Base-by-base conservation (phyloP, 176 grass and related monocot genomes). In the Bolboschoenus planiculmis region DNA sequence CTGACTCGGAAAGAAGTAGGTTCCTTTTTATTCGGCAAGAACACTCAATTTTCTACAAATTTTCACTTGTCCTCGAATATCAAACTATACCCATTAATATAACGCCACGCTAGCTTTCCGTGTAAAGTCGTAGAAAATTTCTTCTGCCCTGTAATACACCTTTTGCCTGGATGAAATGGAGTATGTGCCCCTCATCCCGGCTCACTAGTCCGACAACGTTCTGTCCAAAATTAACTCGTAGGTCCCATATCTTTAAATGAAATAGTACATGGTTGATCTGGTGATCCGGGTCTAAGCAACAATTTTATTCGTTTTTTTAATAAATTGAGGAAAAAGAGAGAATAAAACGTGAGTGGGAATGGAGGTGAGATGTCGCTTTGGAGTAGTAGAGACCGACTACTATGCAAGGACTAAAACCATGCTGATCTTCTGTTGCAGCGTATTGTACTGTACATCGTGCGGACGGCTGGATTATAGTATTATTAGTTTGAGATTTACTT, bases 351-450 rank as follows among this genome's bases (percentile, higher is more conserved):
- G 65, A 70, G 36, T 70, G 65, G 39, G 39, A 72, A 72, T 44
- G 39, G 21, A 72, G 40, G 40, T 73, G 68, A 73, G 67, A 73
- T n/a, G 40, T 73, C 68, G 68, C 68, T 73, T 73, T 27, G 68
- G 20, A 72, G 21, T 16, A 39, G 64, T 35, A 56, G 54, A 56
- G 50, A 53, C n/a, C n/a, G n/a, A n/a, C n/a, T n/a, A n/a, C n/a
- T n/a, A n/a, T n/a, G n/a, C n/a, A n/a, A n/a, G n/a, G n/a, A n/a
- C n/a, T n/a, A n/a, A n/a, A 53, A 53, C 50, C 50, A 43, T 70
- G 34, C n/a, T n/a, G 65, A 70, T 70, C 7, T 70, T n/a, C 36
- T 10, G 20, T 70, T 70, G 50, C n/a, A n/a, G n/a, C n/a, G n/a
- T n/a, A n/a, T n/a, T n/a, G n/a, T n/a, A n/a, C n/a, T n/a, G n/a